Evolutionary conservation across 2,329 filamentous ascomycete species (phyloP), one percentile per base, ranked within the genome.

Genomic region (Aspergillus tamarii): DNA sequence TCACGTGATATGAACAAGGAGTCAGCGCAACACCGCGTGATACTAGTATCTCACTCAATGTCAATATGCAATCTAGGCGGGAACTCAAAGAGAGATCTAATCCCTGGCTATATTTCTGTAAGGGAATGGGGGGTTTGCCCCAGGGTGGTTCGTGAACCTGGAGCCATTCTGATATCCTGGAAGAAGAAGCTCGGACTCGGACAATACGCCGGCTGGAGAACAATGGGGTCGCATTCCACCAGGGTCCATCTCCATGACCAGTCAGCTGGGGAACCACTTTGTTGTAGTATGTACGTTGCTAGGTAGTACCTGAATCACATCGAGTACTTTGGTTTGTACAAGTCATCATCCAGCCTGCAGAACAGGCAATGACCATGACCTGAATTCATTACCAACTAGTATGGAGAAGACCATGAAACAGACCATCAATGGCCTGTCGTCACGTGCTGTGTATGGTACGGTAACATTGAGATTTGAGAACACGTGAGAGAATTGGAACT

Each of bases 1-100:
- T 75, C 74, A 77, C 73, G 71, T 77, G 74, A 64, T 19, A 2
- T 23, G 5, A 16, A 16, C 19, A 19, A 2, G 16, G 4, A 50
- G 46, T 50, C 21, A 50, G 19, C 3, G 21, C 41, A 10, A 46
- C 21, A 10, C 4, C 43, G 43, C 43, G 43, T 46, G 43, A 23
- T 23, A n/a, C n/a, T n/a, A n/a, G n/a, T n/a, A 23, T 23, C 10
- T 8, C 19, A 11, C 43, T 23, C n/a, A 5, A 46, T 7, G 4
- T 23, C n/a, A 21, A 21, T 46, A 46, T 46, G 19, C n/a, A 46
- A 21, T 46, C 43, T 46, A 46, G 43, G 9, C n/a, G 12, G 43
- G 21, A 23, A 46, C 14, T 23, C 5, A 46, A 23, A 12, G 43
- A 19, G n/a, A 8, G 19, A 3, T n/a, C 39, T 41, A 41, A 41